phyloP scores from a whole-genome alignment of 805 yeast species.

The Yarrowia keelungensis region DNA sequence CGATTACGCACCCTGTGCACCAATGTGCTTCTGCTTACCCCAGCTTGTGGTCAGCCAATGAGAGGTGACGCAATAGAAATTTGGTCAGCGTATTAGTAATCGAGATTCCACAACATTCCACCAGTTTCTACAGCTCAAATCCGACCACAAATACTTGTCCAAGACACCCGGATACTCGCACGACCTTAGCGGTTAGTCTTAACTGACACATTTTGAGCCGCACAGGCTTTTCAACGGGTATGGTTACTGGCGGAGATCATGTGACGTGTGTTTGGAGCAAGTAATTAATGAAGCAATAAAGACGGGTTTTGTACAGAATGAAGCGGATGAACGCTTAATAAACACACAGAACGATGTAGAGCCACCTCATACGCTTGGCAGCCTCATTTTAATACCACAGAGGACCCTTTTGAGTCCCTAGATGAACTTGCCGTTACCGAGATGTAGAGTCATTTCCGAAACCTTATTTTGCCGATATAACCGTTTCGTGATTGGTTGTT shows the following conservation, averaged over 20 bases:
- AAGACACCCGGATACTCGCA: not conserved
- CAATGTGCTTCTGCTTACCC: not conserved
- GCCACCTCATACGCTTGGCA: not conserved
- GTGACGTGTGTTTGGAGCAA: not conserved
- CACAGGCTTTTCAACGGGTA: not conserved
- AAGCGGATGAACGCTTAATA: not conserved
- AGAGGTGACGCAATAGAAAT: not conserved
- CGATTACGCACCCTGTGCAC: slow-evolving; percentile 1
- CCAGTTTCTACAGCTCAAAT: not conserved
- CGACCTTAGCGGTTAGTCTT: slow-evolving; percentile 7
- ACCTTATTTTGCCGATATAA: not conserved
- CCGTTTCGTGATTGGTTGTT: slow-evolving; percentile 5
- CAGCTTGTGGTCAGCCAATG: slow-evolving; percentile 5
- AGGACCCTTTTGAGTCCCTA: not conserved
- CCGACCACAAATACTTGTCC: not conserved
- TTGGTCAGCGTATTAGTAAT: slow-evolving; percentile 5
- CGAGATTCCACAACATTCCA: not conserved
- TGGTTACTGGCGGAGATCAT: slow-evolving; percentile 10
- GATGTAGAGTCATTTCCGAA: slow-evolving; percentile 28
- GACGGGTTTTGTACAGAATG: no score
- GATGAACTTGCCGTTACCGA: not conserved
- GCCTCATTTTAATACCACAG: not conserved
- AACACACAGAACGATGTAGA: not conserved
- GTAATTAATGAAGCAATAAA: no score
- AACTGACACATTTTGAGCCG: not conserved